Base-by-base conservation (phyloP, 2,329 filamentous ascomycete species). In the Cladosporium sp. region DNA sequence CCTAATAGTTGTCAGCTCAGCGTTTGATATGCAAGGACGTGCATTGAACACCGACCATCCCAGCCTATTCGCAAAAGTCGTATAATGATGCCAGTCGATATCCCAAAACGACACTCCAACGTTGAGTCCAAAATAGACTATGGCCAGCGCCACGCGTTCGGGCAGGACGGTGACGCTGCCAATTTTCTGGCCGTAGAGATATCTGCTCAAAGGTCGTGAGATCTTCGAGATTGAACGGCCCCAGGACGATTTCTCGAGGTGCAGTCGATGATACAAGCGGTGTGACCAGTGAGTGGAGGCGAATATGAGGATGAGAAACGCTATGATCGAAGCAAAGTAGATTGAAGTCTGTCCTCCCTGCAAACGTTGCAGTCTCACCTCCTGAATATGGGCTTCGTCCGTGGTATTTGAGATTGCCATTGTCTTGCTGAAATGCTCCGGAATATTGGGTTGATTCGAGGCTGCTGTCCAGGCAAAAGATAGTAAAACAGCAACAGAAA, bases 21-120 rank as follows among this genome's bases (percentile, higher is more conserved):
- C n/a, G 22, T 41, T 27, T n/a, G 11, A 27, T 24, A 24, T 22
- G n/a, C n/a, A n/a, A n/a, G n/a, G n/a, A n/a, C n/a, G n/a, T 9
- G 7, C 6, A 19, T 38, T 3, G 24, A 3, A 7, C 11, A 50
- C 56, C 40, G 15, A 61, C 58, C 58, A 61, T 32, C 58, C 60
- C 18, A 62, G 55, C 27, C 60, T 50, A 32, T 60, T 60, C 4
- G 58, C 56, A 8, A 61, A 53, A 7, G 58, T 57, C 11, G 54
- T 57, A 13, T 39, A 43, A 15, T 48, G 32, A 11, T 44, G 32
- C 53, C 53, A 54, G 39, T 52, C 41, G 18, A 54, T 50, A 19
- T 50, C 44, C 36, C 48, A 52, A 18, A 52, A 36, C 12, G 53
- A 48, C 15, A 47, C 34, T 8, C 36, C 50, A 37, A 54, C 38